These are phyloP conservation scores for Phialophora verrucosa DNA, from an alignment of 2,329 filamentous ascomycete genomes.

Conservation along the genomic window DNA sequence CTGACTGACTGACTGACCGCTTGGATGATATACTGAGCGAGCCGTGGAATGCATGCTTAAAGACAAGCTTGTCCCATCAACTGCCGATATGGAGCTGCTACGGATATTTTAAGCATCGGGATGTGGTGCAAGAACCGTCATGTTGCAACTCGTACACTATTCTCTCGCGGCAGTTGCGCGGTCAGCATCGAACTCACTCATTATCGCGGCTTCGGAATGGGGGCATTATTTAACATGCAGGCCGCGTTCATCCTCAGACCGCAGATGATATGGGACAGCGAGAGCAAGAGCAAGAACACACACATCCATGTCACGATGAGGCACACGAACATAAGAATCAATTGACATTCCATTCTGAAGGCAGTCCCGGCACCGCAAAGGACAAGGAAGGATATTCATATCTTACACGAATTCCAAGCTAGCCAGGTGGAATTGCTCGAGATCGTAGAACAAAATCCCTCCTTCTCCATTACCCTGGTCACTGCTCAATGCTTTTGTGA, in stretches of 20 bases:
- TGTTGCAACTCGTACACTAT: not conserved
- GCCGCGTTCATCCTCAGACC: not conserved
- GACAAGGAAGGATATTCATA: conserved; percentile 28
- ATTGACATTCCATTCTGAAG: conserved; percentile 34
- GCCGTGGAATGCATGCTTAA: not conserved
- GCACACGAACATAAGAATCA: conserved; percentile 17
- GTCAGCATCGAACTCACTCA: conserved; percentile 4
- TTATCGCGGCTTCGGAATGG: not conserved
- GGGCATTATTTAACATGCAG: not conserved
- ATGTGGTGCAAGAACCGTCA: not conserved
- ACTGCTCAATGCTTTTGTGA: conserved; percentile 33
- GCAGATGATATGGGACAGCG: not conserved
- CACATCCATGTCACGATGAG: not conserved
- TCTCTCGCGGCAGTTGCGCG: conserved; percentile 19
- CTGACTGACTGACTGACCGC: not conserved
- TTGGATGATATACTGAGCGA: not conserved
- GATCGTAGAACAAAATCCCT: conserved; percentile 36
- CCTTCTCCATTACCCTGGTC: conserved; percentile 22
- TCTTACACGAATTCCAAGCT: conserved; percentile 37
- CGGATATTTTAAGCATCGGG: conserved; percentile 13
- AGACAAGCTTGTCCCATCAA: conserved; percentile 5
- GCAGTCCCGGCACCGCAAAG: conserved; percentile 22
- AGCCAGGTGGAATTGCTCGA: conserved; percentile 27
- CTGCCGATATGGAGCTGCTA: conserved; percentile 21
- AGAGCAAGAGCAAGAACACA: not conserved